Conservation (phyloP, 1,139 yeast species). For the Torulaspora pretoriensis region DNA sequence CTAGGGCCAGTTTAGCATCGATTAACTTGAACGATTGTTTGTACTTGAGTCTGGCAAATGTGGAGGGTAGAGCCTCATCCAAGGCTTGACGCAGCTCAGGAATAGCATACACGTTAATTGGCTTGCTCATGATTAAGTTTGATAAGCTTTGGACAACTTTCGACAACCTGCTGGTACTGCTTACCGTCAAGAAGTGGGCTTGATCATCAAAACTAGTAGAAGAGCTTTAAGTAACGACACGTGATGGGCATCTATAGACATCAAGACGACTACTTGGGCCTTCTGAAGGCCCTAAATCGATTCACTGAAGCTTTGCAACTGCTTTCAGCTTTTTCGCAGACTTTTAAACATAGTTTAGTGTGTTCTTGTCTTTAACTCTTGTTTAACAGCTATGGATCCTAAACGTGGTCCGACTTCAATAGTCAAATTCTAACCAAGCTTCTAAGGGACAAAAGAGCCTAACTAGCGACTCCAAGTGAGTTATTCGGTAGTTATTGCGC, state of each 20-base stretch:
- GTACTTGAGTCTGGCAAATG: conserved; percentile 56
- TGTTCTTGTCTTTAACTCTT: neutral
- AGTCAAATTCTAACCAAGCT: neutral
- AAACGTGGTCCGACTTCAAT: conserved; percentile 4
- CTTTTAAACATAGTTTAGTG: neutral
- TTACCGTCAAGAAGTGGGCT: neutral
- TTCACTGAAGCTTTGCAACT: neutral
- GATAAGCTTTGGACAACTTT: neutral
- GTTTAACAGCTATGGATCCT: neutral
- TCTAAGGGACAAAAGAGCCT: neutral
- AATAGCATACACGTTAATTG: conserved; percentile 34
- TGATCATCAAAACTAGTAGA: neutral
- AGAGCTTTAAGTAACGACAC: neutral
- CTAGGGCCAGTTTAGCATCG: conserved; percentile 65
- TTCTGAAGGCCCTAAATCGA: neutral
- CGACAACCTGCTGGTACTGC: neutral
- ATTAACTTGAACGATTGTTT: conserved; percentile 52
- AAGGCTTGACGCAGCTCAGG: conserved; percentile 30
- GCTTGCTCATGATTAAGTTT: conserved; percentile 28
- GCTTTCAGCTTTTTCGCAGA: neutral
- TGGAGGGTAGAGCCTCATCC: conserved; percentile 33
- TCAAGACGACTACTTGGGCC: neutral
- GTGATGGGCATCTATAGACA: neutral
- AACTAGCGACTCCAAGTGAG: neutral
- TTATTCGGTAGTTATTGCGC: neutral